Percentiles rank a stretch among this genome's conserved stretches.
phyloP scores from a whole-genome alignment of 2,329 filamentous ascomycete species.

The Chaetomium globosum region DNA sequence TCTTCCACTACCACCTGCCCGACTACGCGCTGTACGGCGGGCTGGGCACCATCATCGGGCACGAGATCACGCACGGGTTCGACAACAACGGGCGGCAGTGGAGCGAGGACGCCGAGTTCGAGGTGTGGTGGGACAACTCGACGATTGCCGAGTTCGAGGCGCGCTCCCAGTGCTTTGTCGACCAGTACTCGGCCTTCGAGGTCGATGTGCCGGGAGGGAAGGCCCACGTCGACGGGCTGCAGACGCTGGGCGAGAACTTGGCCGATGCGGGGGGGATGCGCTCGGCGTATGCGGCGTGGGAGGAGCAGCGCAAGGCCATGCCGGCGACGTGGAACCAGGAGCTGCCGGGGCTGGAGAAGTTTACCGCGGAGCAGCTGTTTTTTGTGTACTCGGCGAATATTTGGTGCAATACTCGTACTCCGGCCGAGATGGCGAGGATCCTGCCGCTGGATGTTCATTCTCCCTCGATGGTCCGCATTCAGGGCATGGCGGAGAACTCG shows the following conservation, averaged over 20 bases:
- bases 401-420: conserved; percentile 68
- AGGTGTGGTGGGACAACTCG: conserved; percentile 66
- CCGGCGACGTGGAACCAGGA: conserved; percentile 46
- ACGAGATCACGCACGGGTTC: conserved; percentile 62
- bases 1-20: conserved; percentile 65
- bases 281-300: conserved; percentile 67
- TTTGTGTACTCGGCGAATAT: conserved; percentile 66
- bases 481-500: conserved; percentile 61
- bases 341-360: conserved; percentile 63
- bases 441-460: conserved; percentile 66
- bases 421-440: conserved; percentile 56
- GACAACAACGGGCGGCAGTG: conserved; percentile 67
- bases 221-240: conserved; percentile 60
- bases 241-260: conserved; percentile 71
- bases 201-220: conserved; percentile 59
- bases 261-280: conserved; percentile 69
- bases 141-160: conserved; percentile 62
- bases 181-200: conserved; percentile 67
- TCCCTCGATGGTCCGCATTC: conserved; percentile 62
- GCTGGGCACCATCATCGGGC: conserved; percentile 45
- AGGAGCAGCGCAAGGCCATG: conserved; percentile 52
- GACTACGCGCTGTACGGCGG: conserved; percentile 69
- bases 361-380: conserved; percentile 70
- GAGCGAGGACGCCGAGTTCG: conserved; percentile 65
- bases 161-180: conserved; percentile 65